phyloP scores from a whole-genome alignment of 2,329 filamentous ascomycete genomes.

The Clathrospora elynae region DNA sequence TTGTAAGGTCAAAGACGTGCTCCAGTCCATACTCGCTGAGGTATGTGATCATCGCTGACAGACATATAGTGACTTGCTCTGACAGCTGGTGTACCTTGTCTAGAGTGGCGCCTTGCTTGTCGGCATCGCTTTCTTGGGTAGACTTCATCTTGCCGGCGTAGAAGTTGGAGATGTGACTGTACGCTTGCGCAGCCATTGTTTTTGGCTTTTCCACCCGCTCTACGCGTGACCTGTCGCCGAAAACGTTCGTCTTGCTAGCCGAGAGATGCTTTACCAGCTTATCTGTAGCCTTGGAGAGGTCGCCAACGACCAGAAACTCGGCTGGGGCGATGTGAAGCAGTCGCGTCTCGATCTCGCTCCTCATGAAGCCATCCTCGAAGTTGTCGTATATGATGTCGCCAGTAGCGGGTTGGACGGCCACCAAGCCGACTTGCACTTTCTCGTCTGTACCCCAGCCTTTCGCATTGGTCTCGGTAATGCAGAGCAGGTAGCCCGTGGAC shows the following conservation, averaged over 20 bases:
- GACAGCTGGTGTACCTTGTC: conserved; percentile 86
- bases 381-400: conserved; percentile 95
- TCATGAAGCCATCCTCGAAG: conserved; percentile 97
- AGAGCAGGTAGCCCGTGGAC: conserved; percentile 85
- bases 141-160: conserved; percentile 83
- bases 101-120: conserved; percentile 64
- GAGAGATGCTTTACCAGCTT: conserved; percentile 91
- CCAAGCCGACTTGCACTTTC: conserved; percentile 86
- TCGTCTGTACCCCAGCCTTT: conserved; percentile 87
- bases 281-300: conserved; percentile 86
- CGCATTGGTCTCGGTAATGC: conserved; percentile 82
- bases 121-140: conserved; percentile 38
- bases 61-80: conserved; percentile 84
- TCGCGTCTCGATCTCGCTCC: conserved; percentile 93
- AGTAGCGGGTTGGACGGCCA: conserved; percentile 93
- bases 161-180: conserved; percentile 88
- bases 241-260: conserved; percentile 84
- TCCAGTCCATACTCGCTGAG: conserved; percentile 89
- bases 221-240: conserved; percentile 86
- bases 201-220: conserved; percentile 78
- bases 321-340: conserved; percentile 93
- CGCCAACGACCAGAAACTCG: conserved; percentile 90
- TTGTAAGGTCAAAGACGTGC: conserved; percentile 93
- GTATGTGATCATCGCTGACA: conserved; percentile 96
- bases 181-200: conserved; percentile 81